phyloP scores from a whole-genome alignment of 2,329 filamentous ascomycete genomes.

The Phyllosticta ampelicida region DNA sequence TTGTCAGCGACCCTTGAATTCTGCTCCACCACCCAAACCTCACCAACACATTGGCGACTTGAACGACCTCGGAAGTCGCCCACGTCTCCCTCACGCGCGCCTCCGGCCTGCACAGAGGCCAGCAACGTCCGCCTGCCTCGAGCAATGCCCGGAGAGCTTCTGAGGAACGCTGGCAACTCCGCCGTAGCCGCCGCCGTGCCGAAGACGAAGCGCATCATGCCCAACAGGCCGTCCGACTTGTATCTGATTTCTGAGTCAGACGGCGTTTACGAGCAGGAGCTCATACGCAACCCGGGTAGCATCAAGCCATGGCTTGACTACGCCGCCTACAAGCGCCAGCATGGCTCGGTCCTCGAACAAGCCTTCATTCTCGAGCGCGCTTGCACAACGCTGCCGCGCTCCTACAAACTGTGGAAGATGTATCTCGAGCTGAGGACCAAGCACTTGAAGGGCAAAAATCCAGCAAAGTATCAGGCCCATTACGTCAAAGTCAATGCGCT shows the following conservation, averaged over 20 bases:
- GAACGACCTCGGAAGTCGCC: neutral
- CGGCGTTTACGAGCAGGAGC: constrained; percentile 91
- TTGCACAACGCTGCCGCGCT: constrained; percentile 78
- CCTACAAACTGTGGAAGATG: constrained; percentile 98
- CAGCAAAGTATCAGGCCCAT: constrained; percentile 66
- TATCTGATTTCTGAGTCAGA: constrained; percentile 66
- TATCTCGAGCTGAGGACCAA: constrained; percentile 78
- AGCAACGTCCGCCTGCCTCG: constrained; percentile 19
- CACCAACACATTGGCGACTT: neutral
- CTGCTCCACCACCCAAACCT: neutral
- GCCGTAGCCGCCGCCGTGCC: constrained; percentile 12
- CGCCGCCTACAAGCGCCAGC: constrained; percentile 78
- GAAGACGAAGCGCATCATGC: constrained; percentile 17
- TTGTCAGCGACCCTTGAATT: neutral
- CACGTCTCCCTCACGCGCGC: constrained; percentile 8
- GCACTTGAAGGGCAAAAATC: constrained; percentile 73
- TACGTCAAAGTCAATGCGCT: constrained; percentile 90
- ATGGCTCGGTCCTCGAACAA: constrained; percentile 78
- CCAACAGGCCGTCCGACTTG: constrained; percentile 27
- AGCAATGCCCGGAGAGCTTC: constrained; percentile 35
- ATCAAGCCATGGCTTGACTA: constrained; percentile 94
- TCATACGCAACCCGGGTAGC: constrained; percentile 72
- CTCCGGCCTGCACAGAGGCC: constrained; percentile 20
- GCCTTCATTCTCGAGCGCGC: constrained; percentile 82
- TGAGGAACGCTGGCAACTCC: constrained; percentile 23